These are phyloP conservation scores for Solanum dulcamara DNA, from an alignment of 257 asterid species.

Conservation along the genomic window DNA sequence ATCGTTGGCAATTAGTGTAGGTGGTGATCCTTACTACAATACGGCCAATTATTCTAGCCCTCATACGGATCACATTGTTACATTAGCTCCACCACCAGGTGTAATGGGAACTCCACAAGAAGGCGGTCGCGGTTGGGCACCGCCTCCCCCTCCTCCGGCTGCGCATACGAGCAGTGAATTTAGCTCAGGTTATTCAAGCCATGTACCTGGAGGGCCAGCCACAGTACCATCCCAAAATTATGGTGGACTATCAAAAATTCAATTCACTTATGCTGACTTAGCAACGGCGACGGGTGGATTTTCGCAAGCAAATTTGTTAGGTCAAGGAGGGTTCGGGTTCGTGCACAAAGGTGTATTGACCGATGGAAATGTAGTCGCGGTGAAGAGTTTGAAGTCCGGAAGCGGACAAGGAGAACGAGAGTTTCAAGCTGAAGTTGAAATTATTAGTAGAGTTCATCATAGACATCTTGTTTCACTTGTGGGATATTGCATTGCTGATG, in stretches of 20 bases:
- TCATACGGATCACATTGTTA: slow-evolving; percentile 11
- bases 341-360: slow-evolving; percentile 9
- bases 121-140: background rate
- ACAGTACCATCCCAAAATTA: background rate
- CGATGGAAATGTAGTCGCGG: background rate
- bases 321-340: slow-evolving; percentile 5
- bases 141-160: background rate
- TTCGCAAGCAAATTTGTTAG: background rate
- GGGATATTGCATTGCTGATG: slow-evolving; percentile 1
- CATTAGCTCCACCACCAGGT: slow-evolving; percentile 33
- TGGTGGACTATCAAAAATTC: slow-evolving; percentile 1
- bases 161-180: background rate
- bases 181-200: slow-evolving; percentile 1
- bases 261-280: background rate
- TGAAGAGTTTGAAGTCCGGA: slow-evolving; percentile 4
- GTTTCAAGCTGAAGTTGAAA: slow-evolving; percentile 1
- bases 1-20: background rate
- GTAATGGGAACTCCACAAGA: slow-evolving; percentile 24
- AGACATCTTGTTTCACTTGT: slow-evolving; percentile 6
- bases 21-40: slow-evolving; percentile 24
- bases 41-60: slow-evolving; percentile 6
- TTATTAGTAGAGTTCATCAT: slow-evolving; percentile 2
- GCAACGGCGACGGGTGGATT: background rate
- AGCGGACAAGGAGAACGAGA: slow-evolving; percentile 6
- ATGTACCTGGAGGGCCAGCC: background rate